Base-by-base conservation (phyloP, 495 filamentous ascomycete genomes). In the Podospora anserina region DNA sequence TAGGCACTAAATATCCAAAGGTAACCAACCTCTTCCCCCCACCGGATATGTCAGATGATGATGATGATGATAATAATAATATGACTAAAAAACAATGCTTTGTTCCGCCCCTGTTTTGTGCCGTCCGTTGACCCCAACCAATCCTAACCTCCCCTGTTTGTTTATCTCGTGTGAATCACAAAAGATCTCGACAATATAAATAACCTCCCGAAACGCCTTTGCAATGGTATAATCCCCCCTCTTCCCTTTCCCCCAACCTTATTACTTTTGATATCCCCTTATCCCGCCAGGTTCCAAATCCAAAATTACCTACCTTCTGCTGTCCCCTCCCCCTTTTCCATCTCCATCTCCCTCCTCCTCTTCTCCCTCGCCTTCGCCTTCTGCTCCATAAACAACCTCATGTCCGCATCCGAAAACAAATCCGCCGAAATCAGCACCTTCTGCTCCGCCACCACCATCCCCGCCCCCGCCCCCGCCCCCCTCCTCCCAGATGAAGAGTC, bases 371-470 rank as follows among this genome's bases (percentile, higher is more conserved):
- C 53, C 69, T 61, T 69, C 18, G 65, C 65, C 67, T 77, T 77
- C 27, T 73, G 69, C 34, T 54, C 75, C 49, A 66, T 65, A 44
- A 78, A 7, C 34, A 61, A 66, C 28, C 32, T 23, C 26, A 78
- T 70, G 20, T 76, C 75, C 23, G 34, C 70, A 54, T 73, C 72
- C 32, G 65, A 64, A 58, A 78, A 44, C 68, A 59, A 69, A 58
- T 74, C 72, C 34, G 65, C 72, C 34, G 65, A 63, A 64, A 78
- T 28, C 69, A 78, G 63, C 20, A 78, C 72, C 53, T 78, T 78
- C 9, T 77, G 74, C 64, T 78, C 77, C 20, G 76, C 77, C 49
- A 78, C 72, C 58, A 75, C 76, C 58, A 69, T 64, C 0, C 53
- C 20, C 1, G 64, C 63, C 2, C 59, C 28, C 5, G 61, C 68